These are phyloP conservation scores for Trichocladium antarcticum DNA, from an alignment of 495 filamentous ascomycete species.

Conservation along the genomic window DNA sequence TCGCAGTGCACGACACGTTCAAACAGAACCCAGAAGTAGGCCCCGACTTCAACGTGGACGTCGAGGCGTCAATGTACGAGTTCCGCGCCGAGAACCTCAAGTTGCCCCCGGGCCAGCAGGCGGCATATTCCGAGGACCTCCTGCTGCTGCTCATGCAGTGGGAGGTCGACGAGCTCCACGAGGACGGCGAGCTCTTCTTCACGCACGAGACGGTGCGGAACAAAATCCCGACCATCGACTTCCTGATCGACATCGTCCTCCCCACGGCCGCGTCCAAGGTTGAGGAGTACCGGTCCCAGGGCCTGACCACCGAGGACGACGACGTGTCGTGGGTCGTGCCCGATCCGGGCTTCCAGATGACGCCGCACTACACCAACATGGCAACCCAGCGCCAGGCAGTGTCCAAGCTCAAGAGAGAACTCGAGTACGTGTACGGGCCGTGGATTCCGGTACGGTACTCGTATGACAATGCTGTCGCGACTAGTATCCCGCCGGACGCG, in stretches of 20 bases:
- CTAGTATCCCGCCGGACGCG: no score
- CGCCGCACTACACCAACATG: no score
- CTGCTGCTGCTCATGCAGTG: neutral
- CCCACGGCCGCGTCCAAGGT: neutral
- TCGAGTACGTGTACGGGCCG: no score
- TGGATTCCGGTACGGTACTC: no score
- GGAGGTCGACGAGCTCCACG: neutral
- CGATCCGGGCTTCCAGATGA: no score
- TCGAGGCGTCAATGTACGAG: neutral
- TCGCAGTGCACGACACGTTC: neutral
- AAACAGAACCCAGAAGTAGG: neutral
- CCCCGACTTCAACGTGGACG: neutral
- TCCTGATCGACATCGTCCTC: neutral
- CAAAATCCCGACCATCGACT: neutral
- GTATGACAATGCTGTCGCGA: no score
- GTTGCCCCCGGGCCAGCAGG: neutral
- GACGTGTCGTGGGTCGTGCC: neutral
- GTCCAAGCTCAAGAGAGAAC: no score
- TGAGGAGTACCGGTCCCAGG: neutral
- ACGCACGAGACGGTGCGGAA: neutral
- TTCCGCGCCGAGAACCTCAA: neutral
- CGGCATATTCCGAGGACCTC: neutral
- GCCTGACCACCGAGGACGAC: neutral
- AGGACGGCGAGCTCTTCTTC: neutral
- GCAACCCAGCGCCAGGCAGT: no score